Base-by-base conservation (phyloP, 2,329 filamentous ascomycete genomes). In the Phialemonium atrogriseum region DNA sequence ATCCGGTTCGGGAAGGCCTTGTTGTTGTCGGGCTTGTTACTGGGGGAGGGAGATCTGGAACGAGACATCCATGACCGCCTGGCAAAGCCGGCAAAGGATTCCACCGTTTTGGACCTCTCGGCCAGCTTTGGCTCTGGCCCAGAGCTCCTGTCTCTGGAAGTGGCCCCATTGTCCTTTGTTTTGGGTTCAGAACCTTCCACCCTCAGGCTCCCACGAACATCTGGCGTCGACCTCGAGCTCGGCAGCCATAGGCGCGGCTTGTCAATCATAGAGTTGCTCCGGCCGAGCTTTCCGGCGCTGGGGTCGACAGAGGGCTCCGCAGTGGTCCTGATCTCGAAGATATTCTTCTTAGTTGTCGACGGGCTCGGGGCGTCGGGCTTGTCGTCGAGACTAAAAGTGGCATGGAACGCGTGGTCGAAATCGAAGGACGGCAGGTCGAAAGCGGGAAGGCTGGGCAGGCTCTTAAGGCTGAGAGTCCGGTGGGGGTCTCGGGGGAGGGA, bases 391-490 rank as follows among this genome's bases (percentile, higher is more conserved):
- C 51, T n/a, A n/a, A n/a, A n/a, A n/a, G n/a, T 21, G 28, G 17
- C 12, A 14, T 14, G 7, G 7, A 74, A 57, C 24, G 66, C 55
- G 41, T 62, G 55, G 40, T 60, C 60, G 43, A 67, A 58, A 39
- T 72, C 64, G 49, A 76, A 68, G 1, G 66, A 64, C 22, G 68
- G 64, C 20, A 76, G 52, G 36, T 71, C 67, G 49, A 73, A 71
- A 36, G 54, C 49, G 10, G 64, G 54, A 14, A 62, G 47, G 33
- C 44, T 53, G 24, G 58, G 56, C 12, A 58, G 43, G 35, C 40
- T 52, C 43, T 59, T 59, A 39, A 48, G 38, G 43, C 43, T 49
- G 34, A 44, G 43, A 20, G 47, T 45, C 32, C 27, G 38, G 33
- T 33, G 33, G 32, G 37, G 32, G 24, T 35, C 25, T 29, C 35